phyloP scores from a whole-genome alignment of 2,329 filamentous ascomycete species.

The Phaeosphaeriaceae sp. region DNA sequence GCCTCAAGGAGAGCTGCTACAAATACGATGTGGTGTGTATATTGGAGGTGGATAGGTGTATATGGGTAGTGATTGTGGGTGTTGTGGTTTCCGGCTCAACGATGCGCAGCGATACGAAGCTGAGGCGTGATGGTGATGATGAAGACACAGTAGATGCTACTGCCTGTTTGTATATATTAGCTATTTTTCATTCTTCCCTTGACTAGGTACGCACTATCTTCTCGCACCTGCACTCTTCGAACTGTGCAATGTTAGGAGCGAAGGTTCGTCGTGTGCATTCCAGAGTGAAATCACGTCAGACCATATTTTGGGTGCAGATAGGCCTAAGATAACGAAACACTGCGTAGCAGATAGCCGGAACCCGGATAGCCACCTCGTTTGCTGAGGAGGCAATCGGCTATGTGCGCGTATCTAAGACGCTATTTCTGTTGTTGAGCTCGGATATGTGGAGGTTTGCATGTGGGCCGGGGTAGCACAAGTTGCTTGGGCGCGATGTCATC shows the following conservation, averaged over 20 bases:
- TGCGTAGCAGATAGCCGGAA: slow-evolving; percentile 25
- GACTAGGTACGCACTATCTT: background rate
- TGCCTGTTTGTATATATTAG: background rate
- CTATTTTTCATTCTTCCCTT: background rate
- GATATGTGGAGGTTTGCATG: slow-evolving; percentile 30
- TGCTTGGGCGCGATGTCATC: slow-evolving; percentile 27
- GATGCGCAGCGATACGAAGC: background rate
- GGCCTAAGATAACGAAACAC: too few species aligned
- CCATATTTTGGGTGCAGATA: background rate
- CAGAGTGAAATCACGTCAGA: background rate
- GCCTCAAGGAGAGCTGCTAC: slow-evolving; percentile 1
- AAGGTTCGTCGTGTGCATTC: background rate
- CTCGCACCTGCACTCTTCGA: background rate
- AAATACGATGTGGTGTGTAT: slow-evolving; percentile 11
- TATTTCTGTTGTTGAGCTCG: slow-evolving; percentile 45
- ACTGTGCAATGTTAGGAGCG: background rate
- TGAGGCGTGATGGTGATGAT: background rate
- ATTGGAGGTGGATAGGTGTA: slow-evolving; percentile 6
- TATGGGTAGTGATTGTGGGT: slow-evolving; percentile 12
- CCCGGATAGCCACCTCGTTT: slow-evolving; percentile 11
- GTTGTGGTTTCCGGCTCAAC: background rate
- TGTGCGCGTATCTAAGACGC: slow-evolving; percentile 29
- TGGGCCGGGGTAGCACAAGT: slow-evolving; percentile 17
- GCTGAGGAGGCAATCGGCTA: slow-evolving; percentile 18
- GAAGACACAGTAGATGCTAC: background rate